A percentile compares a stretch with the other conserved stretches of the same genome.
Evolutionary conservation across 2,329 filamentous ascomycete species (phyloP).

Genomic region (Aspergillus oerlinghausenensis): DNA sequence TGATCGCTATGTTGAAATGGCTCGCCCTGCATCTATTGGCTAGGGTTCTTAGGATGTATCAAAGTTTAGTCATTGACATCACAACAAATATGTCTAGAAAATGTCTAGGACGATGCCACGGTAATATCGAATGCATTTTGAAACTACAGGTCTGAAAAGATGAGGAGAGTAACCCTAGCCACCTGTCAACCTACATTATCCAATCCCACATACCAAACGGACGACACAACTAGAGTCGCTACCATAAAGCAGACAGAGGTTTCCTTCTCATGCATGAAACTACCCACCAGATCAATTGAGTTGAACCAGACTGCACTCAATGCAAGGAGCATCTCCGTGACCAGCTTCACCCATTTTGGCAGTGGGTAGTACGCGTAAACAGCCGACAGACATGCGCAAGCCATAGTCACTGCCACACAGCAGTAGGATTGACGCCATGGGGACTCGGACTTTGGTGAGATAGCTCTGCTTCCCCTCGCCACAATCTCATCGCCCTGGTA

Average conservation of each 20-base stretch:
- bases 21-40: background rate
- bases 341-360: background rate
- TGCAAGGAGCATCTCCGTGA: background rate
- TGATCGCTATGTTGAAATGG: background rate
- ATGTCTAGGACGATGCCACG: background rate
- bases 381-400: background rate
- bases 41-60: background rate
- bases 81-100: background rate
- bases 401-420: background rate
- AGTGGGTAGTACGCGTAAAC: conserved; percentile 1
- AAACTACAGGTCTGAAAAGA: background rate
- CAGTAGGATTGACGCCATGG: conserved; percentile 2
- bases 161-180: background rate
- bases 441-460: conserved; percentile 2
- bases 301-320: conserved; percentile 1
- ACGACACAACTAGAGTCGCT: background rate
- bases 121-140: background rate
- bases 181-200: background rate
- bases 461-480: background rate
- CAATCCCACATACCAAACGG: conserved; percentile 1
- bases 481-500: conserved; percentile 1
- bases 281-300: background rate
- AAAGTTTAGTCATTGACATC: background rate
- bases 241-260: conserved; percentile 2
- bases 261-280: conserved; percentile 1